These are phyloP conservation scores for Sedum album DNA, from an alignment of 164 flowering plant species.

Conservation along the genomic window DNA sequence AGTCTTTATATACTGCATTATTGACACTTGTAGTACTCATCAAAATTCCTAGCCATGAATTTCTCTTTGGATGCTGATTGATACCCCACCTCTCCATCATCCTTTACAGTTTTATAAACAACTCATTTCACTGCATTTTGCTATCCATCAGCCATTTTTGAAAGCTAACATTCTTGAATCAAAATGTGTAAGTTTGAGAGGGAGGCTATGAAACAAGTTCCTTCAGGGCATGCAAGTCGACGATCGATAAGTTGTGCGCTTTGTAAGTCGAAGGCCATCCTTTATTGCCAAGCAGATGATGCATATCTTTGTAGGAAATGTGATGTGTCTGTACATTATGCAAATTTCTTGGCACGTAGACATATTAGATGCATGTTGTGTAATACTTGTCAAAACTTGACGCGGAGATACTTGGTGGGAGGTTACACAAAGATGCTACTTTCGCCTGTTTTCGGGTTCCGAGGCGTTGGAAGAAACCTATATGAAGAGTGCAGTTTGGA, in stretches of 20 bases:
- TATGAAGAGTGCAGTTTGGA: neutral
- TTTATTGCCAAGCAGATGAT: conserved; percentile 55
- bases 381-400: conserved; percentile 29
- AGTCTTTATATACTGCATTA: too few relatives aligned
- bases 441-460: conserved; percentile 12
- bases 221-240: too few relatives aligned
- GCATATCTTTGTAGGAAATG: conserved; percentile 48
- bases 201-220: too few relatives aligned
- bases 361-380: conserved; percentile 48
- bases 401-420: conserved; percentile 32
- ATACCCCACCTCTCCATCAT: too few relatives aligned
- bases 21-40: too few relatives aligned
- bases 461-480: neutral
- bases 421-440: conserved; percentile 22
- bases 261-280: conserved; percentile 24
- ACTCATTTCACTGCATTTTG: too few relatives aligned
- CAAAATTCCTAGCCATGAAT: too few relatives aligned
- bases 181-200: too few relatives aligned
- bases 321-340: conserved; percentile 44
- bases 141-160: too few relatives aligned
- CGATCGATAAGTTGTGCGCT: conserved; percentile 29
- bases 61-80: too few relatives aligned
- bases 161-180: too few relatives aligned
- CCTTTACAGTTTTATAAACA: too few relatives aligned
- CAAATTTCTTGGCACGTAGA: conserved; percentile 45